Evolutionary conservation across 345 rosid species (phyloP).

Genomic region (Reutealis trisperma): DNA sequence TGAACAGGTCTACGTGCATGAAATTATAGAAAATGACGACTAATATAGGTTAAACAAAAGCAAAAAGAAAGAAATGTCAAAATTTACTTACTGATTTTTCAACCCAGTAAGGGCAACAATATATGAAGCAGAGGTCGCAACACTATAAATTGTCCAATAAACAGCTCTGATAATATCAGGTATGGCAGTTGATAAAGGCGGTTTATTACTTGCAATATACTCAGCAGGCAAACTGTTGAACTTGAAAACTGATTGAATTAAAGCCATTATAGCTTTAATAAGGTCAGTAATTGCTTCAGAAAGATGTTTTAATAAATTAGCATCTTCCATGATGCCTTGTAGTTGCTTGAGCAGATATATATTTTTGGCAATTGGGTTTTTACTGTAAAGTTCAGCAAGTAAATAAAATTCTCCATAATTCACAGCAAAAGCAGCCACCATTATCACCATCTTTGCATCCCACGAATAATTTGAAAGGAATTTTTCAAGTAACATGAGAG

Average conservation of each 20-base stretch:
- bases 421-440: slow-evolving; percentile 51
- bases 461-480: slow-evolving; percentile 39
- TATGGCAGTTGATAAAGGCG: neutral
- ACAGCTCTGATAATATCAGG: neutral
- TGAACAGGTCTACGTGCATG: too few relatives aligned
- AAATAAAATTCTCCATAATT: slow-evolving; percentile 52
- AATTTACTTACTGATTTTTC: neutral
- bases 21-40: too few relatives aligned
- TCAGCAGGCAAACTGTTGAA: neutral
- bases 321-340: slow-evolving; percentile 36
- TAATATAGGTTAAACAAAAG: too few relatives aligned
- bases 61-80: neutral
- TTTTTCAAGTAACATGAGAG: slow-evolving; percentile 40
- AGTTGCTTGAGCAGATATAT: slow-evolving; percentile 50
- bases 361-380: slow-evolving; percentile 40
- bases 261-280: neutral
- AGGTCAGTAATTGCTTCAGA: slow-evolving; percentile 14
- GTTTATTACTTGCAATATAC: neutral
- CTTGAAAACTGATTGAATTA: neutral
- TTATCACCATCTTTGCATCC: slow-evolving; percentile 55
- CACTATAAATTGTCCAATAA: slow-evolving; percentile 10
- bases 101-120: neutral
- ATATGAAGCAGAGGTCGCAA: neutral
- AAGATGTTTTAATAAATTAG: slow-evolving; percentile 30
- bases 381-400: slow-evolving; percentile 30